Conservation (phyloP, 2,329 filamentous ascomycete species). For the Sordariomycetes sp. region DNA sequence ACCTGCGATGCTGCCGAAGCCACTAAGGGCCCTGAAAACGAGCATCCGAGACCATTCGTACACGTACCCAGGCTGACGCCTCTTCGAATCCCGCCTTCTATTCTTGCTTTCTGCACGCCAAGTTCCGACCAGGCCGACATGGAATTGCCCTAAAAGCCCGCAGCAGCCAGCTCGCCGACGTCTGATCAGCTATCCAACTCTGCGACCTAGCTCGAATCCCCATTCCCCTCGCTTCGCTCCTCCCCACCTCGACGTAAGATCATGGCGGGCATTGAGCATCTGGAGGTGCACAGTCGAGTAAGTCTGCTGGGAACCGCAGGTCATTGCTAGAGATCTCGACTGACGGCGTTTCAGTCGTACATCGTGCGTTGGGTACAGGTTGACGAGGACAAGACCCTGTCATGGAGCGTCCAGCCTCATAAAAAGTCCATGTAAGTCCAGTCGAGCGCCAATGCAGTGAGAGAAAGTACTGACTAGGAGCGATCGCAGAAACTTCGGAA, state of each 20-base stretch:
- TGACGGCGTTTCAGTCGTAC: constrained; percentile 60
- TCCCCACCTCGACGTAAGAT: constrained; percentile 8
- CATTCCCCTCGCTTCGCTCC: not conserved
- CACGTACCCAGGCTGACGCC: too few species aligned
- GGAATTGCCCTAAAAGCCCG: not conserved
- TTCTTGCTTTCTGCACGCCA: not conserved
- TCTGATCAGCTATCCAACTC: not conserved
- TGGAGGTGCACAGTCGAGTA: constrained; percentile 97
- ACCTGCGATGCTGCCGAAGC: too few species aligned
- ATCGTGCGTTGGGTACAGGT: constrained; percentile 97
- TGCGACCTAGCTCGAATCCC: not conserved
- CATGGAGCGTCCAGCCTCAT: constrained; percentile 95
- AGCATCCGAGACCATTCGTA: too few species aligned
- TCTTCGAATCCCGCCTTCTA: too few species aligned
- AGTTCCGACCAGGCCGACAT: not conserved
- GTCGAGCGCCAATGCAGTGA: constrained; percentile 1
- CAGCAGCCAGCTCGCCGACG: not conserved
- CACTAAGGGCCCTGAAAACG: too few species aligned
- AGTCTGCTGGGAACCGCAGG: constrained; percentile 2
- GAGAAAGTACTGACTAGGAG: constrained; percentile 7
- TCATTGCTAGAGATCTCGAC: too few species aligned
- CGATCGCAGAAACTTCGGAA: constrained; percentile 69
- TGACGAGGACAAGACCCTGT: constrained; percentile 82
- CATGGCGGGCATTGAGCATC: constrained; percentile 93
- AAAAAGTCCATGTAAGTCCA: constrained; percentile 78